Conservation (phyloP, 2,329 filamentous ascomycete species). For the Nannizzia gypsea region DNA sequence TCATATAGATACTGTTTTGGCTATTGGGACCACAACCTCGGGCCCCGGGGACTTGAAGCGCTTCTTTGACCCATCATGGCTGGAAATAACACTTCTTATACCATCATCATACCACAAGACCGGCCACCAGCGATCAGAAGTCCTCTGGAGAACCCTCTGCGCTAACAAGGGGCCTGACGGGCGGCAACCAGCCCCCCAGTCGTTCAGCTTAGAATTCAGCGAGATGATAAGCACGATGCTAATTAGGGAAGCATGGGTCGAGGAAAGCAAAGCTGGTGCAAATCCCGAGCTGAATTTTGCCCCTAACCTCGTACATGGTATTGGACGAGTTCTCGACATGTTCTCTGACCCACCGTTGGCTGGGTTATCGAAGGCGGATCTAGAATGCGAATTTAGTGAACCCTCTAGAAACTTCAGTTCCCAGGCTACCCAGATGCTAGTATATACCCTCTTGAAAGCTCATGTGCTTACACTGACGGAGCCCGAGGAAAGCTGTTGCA, state of each 20-base stretch:
- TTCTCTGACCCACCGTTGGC: neutral
- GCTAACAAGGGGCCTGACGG: slow-evolving; percentile 5
- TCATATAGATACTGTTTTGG: slow-evolving; percentile 10
- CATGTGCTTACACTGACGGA: neutral
- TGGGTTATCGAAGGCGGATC: neutral
- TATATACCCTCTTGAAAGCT: neutral
- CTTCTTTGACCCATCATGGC: slow-evolving; percentile 13
- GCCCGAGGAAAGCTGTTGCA: neutral
- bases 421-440: neutral
- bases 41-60: slow-evolving; percentile 4
- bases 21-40: slow-evolving; percentile 8
- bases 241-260: slow-evolving; percentile 6
- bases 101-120: slow-evolving; percentile 8
- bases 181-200: slow-evolving; percentile 5
- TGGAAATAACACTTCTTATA: slow-evolving; percentile 8
- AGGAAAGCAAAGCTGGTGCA: neutral
- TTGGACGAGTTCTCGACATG: neutral
- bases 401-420: neutral
- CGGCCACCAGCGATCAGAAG: slow-evolving; percentile 10
- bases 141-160: slow-evolving; percentile 13
- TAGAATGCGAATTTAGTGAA: neutral
- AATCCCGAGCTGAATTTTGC: slow-evolving; percentile 1
- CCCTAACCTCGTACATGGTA: neutral
- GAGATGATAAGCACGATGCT: slow-evolving; percentile 10
- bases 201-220: slow-evolving; percentile 8